These are phyloP conservation scores for Silene conica DNA, from an alignment of 148 eudicot genomes.

Conservation along the genomic window DNA sequence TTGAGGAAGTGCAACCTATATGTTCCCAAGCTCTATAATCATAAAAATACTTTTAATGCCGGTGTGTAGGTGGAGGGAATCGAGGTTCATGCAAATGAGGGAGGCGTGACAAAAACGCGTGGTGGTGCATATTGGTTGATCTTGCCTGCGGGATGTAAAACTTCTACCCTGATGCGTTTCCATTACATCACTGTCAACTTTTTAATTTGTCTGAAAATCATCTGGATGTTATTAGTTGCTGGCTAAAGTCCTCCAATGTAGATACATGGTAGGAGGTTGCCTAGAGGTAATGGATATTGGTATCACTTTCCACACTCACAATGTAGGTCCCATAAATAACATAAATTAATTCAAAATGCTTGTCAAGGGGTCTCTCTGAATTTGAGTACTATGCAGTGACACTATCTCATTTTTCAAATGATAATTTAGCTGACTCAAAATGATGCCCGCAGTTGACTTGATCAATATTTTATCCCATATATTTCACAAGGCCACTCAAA, in stretches of 20 bases:
- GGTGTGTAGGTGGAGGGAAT: conserved; percentile 73
- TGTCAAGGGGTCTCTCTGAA: too few species aligned
- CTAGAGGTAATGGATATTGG: too few species aligned
- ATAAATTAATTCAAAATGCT: too few species aligned
- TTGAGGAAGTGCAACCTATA: neutral
- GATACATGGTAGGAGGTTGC: neutral
- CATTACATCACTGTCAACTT: conserved; percentile 1
- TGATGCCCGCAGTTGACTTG: neutral
- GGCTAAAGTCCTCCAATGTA: neutral
- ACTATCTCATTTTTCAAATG: too few species aligned
- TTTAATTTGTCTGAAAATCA: neutral
- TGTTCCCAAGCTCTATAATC: neutral
- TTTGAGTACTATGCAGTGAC: too few species aligned
- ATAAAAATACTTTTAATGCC: conserved; percentile 5
- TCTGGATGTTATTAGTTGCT: neutral
- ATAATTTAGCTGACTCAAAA: neutral
- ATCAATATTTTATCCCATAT: too few species aligned
- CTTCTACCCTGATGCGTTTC: conserved; percentile 6
- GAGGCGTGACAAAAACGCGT: conserved; percentile 80
- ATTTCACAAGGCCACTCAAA: neutral
- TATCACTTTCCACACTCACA: too few species aligned
- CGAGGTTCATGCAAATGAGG: conserved; percentile 91
- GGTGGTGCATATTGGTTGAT: conserved; percentile 89
- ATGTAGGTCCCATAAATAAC: too few species aligned
- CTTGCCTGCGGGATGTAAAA: conserved; percentile 89